Evolutionary conservation across 225 moss, liverwort and hornwort genomes (phyloP).

Genomic region (Thuidium tamariscinum): DNA sequence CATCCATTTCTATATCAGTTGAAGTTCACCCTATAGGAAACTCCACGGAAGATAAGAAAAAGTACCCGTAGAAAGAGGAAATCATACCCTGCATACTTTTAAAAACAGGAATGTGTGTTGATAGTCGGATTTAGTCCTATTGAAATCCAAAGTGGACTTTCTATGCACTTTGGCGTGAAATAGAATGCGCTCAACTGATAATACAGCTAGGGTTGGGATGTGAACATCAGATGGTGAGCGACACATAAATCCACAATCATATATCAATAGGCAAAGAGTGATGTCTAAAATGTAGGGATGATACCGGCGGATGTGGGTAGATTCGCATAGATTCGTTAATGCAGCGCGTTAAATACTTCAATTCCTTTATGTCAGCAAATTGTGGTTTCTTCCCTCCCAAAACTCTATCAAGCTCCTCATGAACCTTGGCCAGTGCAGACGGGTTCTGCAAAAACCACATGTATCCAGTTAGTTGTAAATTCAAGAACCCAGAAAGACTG

Average conservation of each 20-base stretch:
- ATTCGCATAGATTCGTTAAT: conserved; percentile 98
- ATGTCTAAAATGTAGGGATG: background rate
- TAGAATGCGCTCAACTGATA: background rate
- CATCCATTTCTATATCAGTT: background rate
- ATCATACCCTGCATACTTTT: background rate
- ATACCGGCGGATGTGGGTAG: conserved; percentile 97
- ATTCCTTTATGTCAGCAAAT: conserved; percentile 66
- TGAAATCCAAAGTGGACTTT: background rate
- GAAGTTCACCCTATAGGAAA: background rate
- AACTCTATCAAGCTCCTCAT: conserved; percentile 81
- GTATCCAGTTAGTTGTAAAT: background rate
- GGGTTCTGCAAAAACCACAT: conserved; percentile 49
- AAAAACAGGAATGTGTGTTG: background rate
- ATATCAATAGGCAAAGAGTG: background rate
- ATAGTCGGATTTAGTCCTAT: background rate
- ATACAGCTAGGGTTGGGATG: background rate
- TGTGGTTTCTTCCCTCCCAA: conserved; percentile 71
- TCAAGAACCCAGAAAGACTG: background rate
- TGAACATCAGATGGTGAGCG: background rate
- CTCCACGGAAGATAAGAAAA: background rate
- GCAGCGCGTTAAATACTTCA: conserved; percentile 94
- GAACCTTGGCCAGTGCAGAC: conserved; percentile 60
- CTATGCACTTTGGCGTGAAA: background rate
- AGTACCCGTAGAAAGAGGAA: background rate
- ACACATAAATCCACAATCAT: background rate